phyloP scores from a whole-genome alignment of 2,329 filamentous ascomycete species.

The Alternaria ethzedia region DNA sequence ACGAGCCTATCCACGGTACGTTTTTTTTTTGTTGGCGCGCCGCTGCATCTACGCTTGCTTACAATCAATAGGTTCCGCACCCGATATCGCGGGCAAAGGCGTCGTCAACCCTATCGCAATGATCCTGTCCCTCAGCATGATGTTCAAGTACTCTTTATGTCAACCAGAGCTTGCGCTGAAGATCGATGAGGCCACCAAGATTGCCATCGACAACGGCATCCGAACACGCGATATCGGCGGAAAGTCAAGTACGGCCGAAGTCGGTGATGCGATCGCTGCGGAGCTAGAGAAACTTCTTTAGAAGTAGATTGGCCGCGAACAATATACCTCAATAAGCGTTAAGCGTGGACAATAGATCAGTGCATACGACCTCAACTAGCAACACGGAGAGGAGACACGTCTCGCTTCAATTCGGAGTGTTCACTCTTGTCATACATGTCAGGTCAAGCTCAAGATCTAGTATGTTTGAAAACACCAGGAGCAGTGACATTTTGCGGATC shows the following conservation, averaged over 20 bases:
- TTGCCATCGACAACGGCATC: constrained; percentile 78
- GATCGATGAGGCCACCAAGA: constrained; percentile 81
- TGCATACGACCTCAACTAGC: neutral
- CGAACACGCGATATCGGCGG: constrained; percentile 88
- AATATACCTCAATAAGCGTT: neutral
- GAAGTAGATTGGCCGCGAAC: constrained; percentile 24
- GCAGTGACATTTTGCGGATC: neutral
- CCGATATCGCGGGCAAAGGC: constrained; percentile 89
- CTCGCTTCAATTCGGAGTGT: neutral
- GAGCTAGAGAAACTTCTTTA: constrained; percentile 73
- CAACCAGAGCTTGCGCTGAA: constrained; percentile 77
- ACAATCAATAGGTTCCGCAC: constrained; percentile 71
- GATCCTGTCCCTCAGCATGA: constrained; percentile 91
- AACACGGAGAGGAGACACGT: neutral
- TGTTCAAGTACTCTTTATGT: constrained; percentile 90
- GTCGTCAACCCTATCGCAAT: constrained; percentile 93
- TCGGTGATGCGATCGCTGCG: constrained; percentile 81
- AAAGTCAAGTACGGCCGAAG: constrained; percentile 72
- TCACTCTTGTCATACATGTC: neutral
- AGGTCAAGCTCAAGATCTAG: neutral
- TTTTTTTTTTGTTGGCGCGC: neutral
- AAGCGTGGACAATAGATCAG: neutral
- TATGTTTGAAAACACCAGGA: neutral
- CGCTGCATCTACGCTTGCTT: constrained; percentile 8
- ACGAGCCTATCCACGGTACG: constrained; percentile 94